Base-by-base conservation (phyloP, 345 rosid species). In the Pugionium cornutum region DNA sequence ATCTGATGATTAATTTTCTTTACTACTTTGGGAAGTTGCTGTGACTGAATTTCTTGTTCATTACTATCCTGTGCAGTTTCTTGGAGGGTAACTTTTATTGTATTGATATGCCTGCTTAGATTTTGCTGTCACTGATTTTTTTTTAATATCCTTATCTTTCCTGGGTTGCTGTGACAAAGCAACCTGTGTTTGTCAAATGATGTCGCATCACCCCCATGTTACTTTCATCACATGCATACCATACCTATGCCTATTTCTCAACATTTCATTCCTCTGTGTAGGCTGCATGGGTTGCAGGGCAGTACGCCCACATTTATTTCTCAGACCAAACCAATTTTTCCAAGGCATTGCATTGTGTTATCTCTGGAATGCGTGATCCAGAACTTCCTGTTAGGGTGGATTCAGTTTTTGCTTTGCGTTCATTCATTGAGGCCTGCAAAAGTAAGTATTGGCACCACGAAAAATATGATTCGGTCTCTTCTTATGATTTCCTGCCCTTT, bases 261-360 rank as follows among this genome's bases (percentile, higher is more conserved):
- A 27, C 40, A 34, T 74, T 67, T 11, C 35, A 10, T 18, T 67
- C 49, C n/a, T 62, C 58, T 59, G 57, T 73, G 63, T 67, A 92
- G 98, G 98, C 99, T 7, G 97, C 97, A 7, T 90, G 99, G 99
- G 99, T 94, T 75, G 96, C 96, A 2, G 96, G 99, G 59, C 99
- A 90, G 64, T 90, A 94, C 76, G 99, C 99, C 63, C 79, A 86
- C 73, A 79, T 94, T 58, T 85, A 44, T 75, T 94, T 94, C 58
- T 77, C 89, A 33, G 95, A 94, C 69, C 92, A 83, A 76, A 83
- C 73, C 77, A 94, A 88, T 80, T 94, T 86, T 70, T 83, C 81
- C 53, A 86, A 82, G 72, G 96, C 97, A 49, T 75, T 90, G 75
- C 95, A 81, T 60, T 81, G 95, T 77, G 89, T 90, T 74, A 95